Conservation (phyloP, 148 eudicot species). For the Cornus florida region DNA sequence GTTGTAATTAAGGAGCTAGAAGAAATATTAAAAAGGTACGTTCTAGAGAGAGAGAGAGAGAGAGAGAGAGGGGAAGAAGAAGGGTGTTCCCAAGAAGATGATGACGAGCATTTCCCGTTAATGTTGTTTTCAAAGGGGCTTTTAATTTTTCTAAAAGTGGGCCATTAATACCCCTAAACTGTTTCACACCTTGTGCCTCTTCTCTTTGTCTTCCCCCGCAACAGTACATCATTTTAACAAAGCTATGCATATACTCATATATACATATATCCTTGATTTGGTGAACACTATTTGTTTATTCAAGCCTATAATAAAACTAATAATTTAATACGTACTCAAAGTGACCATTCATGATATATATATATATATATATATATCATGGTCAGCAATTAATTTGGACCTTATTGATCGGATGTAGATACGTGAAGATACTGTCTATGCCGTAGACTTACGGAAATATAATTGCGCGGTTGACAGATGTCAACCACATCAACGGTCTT, state of each 20-base stretch:
- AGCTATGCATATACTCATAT: too few species aligned
- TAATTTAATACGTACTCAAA: too few species aligned
- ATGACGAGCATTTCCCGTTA: slow-evolving; percentile 34
- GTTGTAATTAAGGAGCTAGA: neutral
- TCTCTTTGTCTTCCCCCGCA: slow-evolving; percentile 18
- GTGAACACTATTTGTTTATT: neutral
- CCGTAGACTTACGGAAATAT: too few species aligned
- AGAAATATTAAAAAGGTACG: neutral
- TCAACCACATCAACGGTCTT: too few species aligned
- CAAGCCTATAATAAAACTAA: neutral
- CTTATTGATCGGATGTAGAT: neutral
- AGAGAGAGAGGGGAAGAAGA: slow-evolving; percentile 2
- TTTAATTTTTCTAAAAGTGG: neutral
- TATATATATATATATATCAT: too few species aligned
- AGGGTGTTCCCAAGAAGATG: slow-evolving; percentile 33
- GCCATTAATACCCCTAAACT: slow-evolving; percentile 9
- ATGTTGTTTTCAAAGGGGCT: slow-evolving; percentile 32
- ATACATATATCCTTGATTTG: neutral
- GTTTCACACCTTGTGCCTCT: slow-evolving; percentile 32
- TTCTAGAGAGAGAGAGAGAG: slow-evolving; percentile 2
- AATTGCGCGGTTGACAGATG: too few species aligned
- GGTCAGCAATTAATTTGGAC: neutral
- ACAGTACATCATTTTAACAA: slow-evolving; percentile 20
- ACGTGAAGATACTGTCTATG: too few species aligned
- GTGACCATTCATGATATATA: neutral